Base-by-base conservation (phyloP, 2,329 filamentous ascomycete species). In the Fusarium liriodendri region DNA sequence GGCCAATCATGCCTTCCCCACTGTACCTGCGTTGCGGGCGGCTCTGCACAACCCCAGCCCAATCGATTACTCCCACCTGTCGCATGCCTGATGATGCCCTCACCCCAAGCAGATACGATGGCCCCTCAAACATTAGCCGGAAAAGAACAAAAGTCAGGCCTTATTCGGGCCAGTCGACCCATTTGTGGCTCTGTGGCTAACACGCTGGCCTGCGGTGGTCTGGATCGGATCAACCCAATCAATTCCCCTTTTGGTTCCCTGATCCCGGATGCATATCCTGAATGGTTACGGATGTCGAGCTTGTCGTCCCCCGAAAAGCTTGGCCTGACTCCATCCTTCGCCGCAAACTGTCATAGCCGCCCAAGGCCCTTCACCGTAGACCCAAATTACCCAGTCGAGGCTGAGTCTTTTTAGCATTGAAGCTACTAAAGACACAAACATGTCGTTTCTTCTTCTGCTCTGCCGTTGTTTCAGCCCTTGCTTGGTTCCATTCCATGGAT, bases 1-100 rank as follows among this genome's bases (percentile, higher is more conserved):
- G 61, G 59, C 77, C 77, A 78, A 76, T 79, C 74, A 71, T 61
- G 33, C n/a, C 13, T 20, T 32, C 58, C 55, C 77, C 75, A 78
- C 75, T 52, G 40, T 52, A 70, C 70, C 74, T 77, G 74, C 65
- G 74, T 35, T 66, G 42, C 42, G 64, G 64, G 40, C 40, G 71
- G 63, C 50, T 66, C 65, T 62, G 69, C 35, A 58, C 50, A 42
- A 50, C 42, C 32, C 38, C 63, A 32, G 63, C 62, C 70, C 70
- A 73, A 69, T 66, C n/a, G 57, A 64, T 58, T 37, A 11, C 35
- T 58, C 59, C 67, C 69, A 58, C 38, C 25, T 70, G 27, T 62
- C 59, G 40, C 72, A 63, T 54, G 68, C 60, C 58, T 58, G 33
- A 60, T 33, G 61, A 74, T 74, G 57, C 58, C 71, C 62, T 74